Evolutionary conservation across 2,329 filamentous ascomycete species (phyloP).

Genomic region (Claviceps lovelessii): DNA sequence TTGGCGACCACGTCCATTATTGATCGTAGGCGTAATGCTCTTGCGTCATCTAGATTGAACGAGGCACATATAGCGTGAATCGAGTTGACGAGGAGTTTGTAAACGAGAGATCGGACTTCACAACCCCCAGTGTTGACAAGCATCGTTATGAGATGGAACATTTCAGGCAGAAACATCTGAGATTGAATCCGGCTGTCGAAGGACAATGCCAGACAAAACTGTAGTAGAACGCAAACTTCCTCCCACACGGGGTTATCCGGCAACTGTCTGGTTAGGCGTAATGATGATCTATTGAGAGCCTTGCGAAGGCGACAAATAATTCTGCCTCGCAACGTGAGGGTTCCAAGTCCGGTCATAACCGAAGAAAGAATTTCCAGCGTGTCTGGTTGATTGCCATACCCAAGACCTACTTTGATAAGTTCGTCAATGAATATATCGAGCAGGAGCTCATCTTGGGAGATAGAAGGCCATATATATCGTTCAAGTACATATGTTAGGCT

Average conservation of each 20-base stretch:
- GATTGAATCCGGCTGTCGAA: slow-evolving; percentile 55
- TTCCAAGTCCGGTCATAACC: slow-evolving; percentile 48
- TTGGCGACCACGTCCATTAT: slow-evolving; percentile 47
- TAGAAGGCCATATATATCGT: slow-evolving; percentile 50
- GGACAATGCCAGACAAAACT: slow-evolving; percentile 51
- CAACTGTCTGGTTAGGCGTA: slow-evolving; percentile 49
- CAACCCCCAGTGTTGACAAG: slow-evolving; percentile 48
- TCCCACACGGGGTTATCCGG: slow-evolving; percentile 55
- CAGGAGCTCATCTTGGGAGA: slow-evolving; percentile 49
- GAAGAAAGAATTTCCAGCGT: slow-evolving; percentile 46
- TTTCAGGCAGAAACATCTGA: slow-evolving; percentile 52
- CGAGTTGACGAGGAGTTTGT: slow-evolving; percentile 50
- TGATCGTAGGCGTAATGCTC: slow-evolving; percentile 38
- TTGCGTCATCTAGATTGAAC: slow-evolving; percentile 46
- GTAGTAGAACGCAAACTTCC: slow-evolving; percentile 53
- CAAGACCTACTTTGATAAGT: slow-evolving; percentile 47
- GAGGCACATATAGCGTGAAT: slow-evolving; percentile 54
- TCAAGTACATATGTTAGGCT: slow-evolving; percentile 46
- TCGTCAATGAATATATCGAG: slow-evolving; percentile 56
- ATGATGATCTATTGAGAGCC: slow-evolving; percentile 50
- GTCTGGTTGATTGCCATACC: slow-evolving; percentile 42
- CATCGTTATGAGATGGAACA: slow-evolving; percentile 60
- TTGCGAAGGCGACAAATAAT: slow-evolving; percentile 52
- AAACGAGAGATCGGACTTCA: slow-evolving; percentile 43
- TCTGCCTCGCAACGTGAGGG: slow-evolving; percentile 50